Evolutionary conservation across 1,284 basidiomycete genomes (phyloP), one percentile per base, ranked within the genome.

Genomic region (Meripilus lineatus): DNA sequence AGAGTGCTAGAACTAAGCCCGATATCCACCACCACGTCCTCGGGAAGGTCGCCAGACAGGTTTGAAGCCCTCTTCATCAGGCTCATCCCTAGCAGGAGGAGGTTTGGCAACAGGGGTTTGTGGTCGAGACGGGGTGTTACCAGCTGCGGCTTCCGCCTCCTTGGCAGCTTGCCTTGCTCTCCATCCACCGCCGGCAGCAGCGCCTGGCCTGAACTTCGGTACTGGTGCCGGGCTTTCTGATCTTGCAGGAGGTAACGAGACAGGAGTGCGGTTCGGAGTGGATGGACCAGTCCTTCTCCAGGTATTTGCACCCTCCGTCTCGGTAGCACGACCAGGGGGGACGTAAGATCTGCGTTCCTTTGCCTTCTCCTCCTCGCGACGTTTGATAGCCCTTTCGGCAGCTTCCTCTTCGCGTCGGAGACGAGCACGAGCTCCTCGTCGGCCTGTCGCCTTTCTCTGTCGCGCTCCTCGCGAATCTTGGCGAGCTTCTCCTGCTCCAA

Each of bases 361-460:
- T 2, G 32, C 2, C 22, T 25, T 25, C 24, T 41, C 37, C 48
- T 54, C 50, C 32, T 46, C 60, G 33, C 58, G 58, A 38, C 59
- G 64, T 26, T 54, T 52, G 33, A 42, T 60, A 52, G 48, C 63
- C 30, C 79, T 77, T 13, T 74, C 74, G 55, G 80, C 75, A 0
- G 89, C 89, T 57, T 93, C 92, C 42, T 89, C 87, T 59, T 93
- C 91, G 48, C 86, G 78, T 58, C 84, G 77, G n/a, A 63, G 66
- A 57, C 84, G 87, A 38, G 72, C 65, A 17, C 74, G 74, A 2
- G 77, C 79, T 30, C 73, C 63, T 54, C 90, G 86, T 17, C 61
- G 36, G 1, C 72, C 74, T 36, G 74, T 77, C 8, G 72, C 74
- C 86, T 83, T 57, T 93, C 84, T 30, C 63, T 72, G 42, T 89